Conservation (phyloP, 257 asterid species). For the Eucommia ulmoides region DNA sequence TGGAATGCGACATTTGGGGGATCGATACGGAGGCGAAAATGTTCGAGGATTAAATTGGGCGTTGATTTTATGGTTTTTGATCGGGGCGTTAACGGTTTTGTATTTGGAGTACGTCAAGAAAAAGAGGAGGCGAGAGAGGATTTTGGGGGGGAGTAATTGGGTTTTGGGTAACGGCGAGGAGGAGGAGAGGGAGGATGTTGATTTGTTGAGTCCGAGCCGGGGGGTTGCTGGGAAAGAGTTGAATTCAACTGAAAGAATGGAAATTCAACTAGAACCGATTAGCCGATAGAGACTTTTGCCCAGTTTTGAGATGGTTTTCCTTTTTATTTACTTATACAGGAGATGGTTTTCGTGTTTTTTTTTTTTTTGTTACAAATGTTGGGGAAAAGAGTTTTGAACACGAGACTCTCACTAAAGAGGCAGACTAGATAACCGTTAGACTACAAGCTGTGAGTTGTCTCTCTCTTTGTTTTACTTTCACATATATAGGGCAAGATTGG, state of each 20-base stretch:
- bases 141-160: slow-evolving; percentile 61
- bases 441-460: too few relatives aligned
- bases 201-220: slow-evolving; percentile 48
- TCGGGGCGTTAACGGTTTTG: slow-evolving; percentile 38
- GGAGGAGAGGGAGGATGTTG: slow-evolving; percentile 52
- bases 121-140: slow-evolving; percentile 33
- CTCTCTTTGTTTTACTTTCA: neutral
- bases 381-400: neutral
- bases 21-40: slow-evolving; percentile 66
- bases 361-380: neutral
- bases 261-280: slow-evolving; percentile 85
- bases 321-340: slow-evolving; percentile 3
- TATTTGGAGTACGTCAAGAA: slow-evolving; percentile 69
- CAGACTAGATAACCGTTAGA: too few relatives aligned
- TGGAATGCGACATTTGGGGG: slow-evolving; percentile 92
- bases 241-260: slow-evolving; percentile 54
- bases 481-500: neutral
- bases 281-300: slow-evolving; percentile 38
- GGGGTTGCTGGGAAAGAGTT: slow-evolving; percentile 31
- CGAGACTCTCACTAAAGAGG: neutral
- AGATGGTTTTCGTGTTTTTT: neutral
- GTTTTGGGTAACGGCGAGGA: slow-evolving; percentile 67
- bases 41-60: slow-evolving; percentile 77
- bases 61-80: slow-evolving; percentile 65
- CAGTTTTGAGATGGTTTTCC: neutral